Evolutionary conservation across 768 basidiomycete genomes (phyloP), one percentile per base, ranked within the genome.

Genomic region (Agrocybe praecox): DNA sequence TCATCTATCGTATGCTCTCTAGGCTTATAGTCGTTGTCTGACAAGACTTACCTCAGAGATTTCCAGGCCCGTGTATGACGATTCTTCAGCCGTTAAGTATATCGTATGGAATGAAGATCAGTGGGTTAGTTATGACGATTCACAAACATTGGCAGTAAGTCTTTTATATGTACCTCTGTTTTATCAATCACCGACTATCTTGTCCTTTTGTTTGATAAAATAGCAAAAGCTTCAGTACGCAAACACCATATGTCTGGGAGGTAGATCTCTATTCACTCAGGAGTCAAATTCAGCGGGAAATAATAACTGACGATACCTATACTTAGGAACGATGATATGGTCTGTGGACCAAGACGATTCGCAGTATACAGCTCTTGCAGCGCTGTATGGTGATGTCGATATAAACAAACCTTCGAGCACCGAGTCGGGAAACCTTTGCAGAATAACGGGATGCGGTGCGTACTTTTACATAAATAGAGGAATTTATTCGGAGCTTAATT

Each of bases 51-150:
- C n/a, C 12, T 40, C 36, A 14, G 12, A 15, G 36, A 15, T 55
- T 19, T 26, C 54, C 12, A 52, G 36, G 6, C 56, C 57, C 24
- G 32, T 61, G 11, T 62, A 58, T 46, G 69, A 71, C 40, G 56
- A 65, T 8, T 53, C 46, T 6, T 65, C 62, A 1, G 69, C 64
- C 11, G 69, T 69, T 10, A 65, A 66, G 56, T 67, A 67, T 24
- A 55, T 68, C 14, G 53, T 58, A 14, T 71, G 62, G 57, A 60
- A 68, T n/a, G 44, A 52, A 21, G 62, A 66, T 29, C 67, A 70
- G 52, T 70, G 69, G 69, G 69, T 70, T 9, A 64, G 62, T 26
- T 70, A 62, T 43, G 69, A 70, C 42, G 64, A 65, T 44, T 46
- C 22, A 12, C 34, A 55, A 29, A 55, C 36, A 14, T n/a, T 40